Evolutionary conservation across 2,329 filamentous ascomycete genomes (phyloP), one percentile per base, ranked within the genome.

Genomic region (Scedosporium minutisporum): DNA sequence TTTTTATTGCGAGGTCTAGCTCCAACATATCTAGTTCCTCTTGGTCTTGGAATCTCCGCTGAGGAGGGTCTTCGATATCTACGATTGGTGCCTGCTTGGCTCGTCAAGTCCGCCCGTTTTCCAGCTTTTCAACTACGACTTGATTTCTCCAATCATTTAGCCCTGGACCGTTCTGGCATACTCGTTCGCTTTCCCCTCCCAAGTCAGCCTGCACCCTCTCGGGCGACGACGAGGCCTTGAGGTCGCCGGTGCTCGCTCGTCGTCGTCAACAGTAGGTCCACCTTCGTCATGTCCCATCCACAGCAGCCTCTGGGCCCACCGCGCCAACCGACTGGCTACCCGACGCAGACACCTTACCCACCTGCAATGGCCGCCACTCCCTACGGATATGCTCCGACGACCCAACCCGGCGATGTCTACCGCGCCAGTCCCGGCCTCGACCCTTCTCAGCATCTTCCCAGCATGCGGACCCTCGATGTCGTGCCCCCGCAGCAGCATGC

Each of bases 391-490:
- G 57, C 61, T 6, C n/a, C 61, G 4, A 57, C 64, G 27, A 41
- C 21, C 9, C 62, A 63, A 5, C 25, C 62, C 14, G 57, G 29
- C 12, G 64, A 65, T 38, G 33, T 57, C 1, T 65, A 65, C 59
- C 61, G 57, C 18, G n/a, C 27, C 3, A 63, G 21, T 60, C 58
- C 38, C 21, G 60, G 21, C 57, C 63, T 41, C 61, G 61, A 29
- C 61, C 64, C 18, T 46, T 41, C 41, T 61, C 57, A 63, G 6
- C 57, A 63, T 16, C 67, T 77, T 21, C 75, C 75, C 9, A 77
- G 75, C 65, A 77, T 77, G 75, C 72, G 75, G 41, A 76, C 74
- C 7, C 74, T 77, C 63, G 75, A 77, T 63, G 65, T 69, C 51
- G 63, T 48, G n/a, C 64, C 12, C 21, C 33, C 21, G 10, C 51